Base-by-base conservation (phyloP, 176 grass and related monocot genomes). In the Dendrocalamus sinicus region DNA sequence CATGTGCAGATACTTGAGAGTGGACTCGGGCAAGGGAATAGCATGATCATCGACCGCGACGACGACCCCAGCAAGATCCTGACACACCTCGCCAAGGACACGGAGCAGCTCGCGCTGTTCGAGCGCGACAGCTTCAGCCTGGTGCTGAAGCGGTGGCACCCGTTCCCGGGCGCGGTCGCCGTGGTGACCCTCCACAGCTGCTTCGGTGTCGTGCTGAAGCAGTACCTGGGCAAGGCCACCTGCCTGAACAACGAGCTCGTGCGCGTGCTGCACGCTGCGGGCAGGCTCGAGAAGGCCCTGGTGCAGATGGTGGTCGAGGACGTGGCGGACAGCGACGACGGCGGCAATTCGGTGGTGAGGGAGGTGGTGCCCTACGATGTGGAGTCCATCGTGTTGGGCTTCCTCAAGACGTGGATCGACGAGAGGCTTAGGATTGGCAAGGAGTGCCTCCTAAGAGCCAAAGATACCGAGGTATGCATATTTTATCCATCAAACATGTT, bases 121-220 rank as follows among this genome's bases (percentile, higher is more conserved):
- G 93, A 95, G 90, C 88, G 82, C 51, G 90, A 94, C 13, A 84
- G 28, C 39, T 95, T 88, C 80, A 88, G 96, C 71, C 84, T 78
- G 9, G 68, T 73, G 44, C 75, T 98, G 23, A 88, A 40, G 70
- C 88, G 61, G 73, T 98, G 93, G 91, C 93, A 94, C 46, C 67
- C 86, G 17, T 88, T 85, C 57, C 93, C 96, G 1, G 80, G 50
- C 13, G 96, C 91, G 12, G 58, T 86, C 6, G 91, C 93, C 1
- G 88, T 71, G 75, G 85, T 7, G 23, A 92, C 96, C 13, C 79
- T 95, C 12, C 96, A 98, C 86, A 20, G 81, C 69, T 98, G 93
- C 85, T 95, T 86, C 74, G 96, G 93, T 23, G 81, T 91, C 57
- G 84, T 98, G 78, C 88, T 95, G 75, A 98, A 95, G 90, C 85